Percentiles rank a stretch among this genome's conserved stretches.
Evolutionary conservation across 23 red algal species (phyloP).

Genomic region (Gracilaria caudata): DNA sequence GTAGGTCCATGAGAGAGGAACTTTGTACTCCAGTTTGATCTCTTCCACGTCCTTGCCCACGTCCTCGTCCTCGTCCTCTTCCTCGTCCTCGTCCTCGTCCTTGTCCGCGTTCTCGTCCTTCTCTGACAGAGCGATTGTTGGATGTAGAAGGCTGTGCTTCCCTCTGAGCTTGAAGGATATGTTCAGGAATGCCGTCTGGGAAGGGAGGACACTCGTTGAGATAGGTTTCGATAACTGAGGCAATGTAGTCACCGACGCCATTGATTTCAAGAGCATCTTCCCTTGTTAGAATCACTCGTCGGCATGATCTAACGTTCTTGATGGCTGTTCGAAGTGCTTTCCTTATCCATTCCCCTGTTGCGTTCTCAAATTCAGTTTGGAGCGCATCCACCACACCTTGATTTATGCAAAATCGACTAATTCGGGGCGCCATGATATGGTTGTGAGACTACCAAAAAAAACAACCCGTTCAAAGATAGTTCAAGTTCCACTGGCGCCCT

Average conservation of each 20-base stretch:
- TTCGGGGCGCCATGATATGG: neutral
- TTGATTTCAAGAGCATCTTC: slow-evolving; percentile 21
- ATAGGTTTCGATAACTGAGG: slow-evolving; percentile 26
- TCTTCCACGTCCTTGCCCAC: neutral
- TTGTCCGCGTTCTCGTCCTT: neutral
- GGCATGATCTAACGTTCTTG: neutral
- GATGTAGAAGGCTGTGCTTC: neutral
- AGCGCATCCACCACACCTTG: slow-evolving; percentile 34
- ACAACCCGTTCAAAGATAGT: no score
- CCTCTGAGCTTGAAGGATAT: neutral
- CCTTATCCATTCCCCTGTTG: slow-evolving; percentile 1
- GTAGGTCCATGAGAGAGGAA: neutral
- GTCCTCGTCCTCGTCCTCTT: neutral
- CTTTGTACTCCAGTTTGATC: neutral
- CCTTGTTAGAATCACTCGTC: slow-evolving; percentile 15
- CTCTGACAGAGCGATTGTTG: neutral
- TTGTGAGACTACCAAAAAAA: no score
- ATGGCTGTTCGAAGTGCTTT: slow-evolving; percentile 20
- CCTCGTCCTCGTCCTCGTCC: neutral
- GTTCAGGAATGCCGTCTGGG: slow-evolving; percentile 4
- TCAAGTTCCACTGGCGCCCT: no score
- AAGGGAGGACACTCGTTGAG: slow-evolving; percentile 7
- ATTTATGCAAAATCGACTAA: slow-evolving; percentile 18
- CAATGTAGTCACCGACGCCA: slow-evolving; percentile 41
- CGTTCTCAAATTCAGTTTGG: slow-evolving; percentile 1